phyloP scores from a whole-genome alignment of 2,329 filamentous ascomycete species.

The Dendrostoma leiphaemia region DNA sequence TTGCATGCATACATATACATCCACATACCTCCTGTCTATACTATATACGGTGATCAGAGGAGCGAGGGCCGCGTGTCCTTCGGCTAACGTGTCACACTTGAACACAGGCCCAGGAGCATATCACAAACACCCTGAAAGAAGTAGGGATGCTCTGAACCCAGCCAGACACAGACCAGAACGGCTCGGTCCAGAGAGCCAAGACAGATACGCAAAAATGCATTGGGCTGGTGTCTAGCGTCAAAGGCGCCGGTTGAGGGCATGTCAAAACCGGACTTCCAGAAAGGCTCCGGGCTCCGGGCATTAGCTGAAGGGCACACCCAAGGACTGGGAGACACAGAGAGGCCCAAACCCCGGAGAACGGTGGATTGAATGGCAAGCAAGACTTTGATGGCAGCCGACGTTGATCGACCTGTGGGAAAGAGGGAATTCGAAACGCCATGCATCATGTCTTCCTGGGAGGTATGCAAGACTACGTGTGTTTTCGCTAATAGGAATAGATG shows the following conservation, averaged over 20 bases:
- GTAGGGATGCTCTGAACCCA: constrained; percentile 13
- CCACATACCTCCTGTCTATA: background rate
- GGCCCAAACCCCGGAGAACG: background rate
- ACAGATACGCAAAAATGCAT: background rate
- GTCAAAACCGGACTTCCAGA: background rate
- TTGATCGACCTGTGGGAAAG: background rate
- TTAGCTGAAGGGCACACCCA: too few species aligned
- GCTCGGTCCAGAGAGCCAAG: background rate
- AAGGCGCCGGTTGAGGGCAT: background rate
- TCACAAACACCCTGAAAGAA: constrained; percentile 29
- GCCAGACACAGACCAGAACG: background rate
- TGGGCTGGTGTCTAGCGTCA: constrained; percentile 8
- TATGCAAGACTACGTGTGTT: constrained; percentile 7
- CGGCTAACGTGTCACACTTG: constrained; percentile 12
- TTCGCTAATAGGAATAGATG: constrained; percentile 15
- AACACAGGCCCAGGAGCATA: constrained; percentile 45
- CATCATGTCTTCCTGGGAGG: constrained; percentile 5
- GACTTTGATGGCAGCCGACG: background rate
- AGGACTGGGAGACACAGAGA: too few species aligned
- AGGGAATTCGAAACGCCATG: background rate
- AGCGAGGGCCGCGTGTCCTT: constrained; percentile 1
- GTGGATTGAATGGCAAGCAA: background rate
- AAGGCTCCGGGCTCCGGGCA: background rate
- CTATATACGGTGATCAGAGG: background rate
- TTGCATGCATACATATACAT: background rate